Evolutionary conservation across 1,139 yeast genomes (phyloP).

Genomic region (Sugiyamaella pinicola): DNA sequence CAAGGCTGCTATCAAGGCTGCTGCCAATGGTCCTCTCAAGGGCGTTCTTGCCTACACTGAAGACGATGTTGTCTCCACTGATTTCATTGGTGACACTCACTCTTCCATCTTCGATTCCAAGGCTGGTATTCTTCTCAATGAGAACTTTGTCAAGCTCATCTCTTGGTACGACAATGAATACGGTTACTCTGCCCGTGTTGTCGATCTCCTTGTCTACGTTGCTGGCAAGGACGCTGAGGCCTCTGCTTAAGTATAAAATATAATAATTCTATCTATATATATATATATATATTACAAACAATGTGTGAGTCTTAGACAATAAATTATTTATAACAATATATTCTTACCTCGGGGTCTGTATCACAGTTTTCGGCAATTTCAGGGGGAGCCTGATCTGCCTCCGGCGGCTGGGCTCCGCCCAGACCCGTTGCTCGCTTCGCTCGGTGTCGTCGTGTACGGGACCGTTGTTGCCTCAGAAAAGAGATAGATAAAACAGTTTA

Average conservation of each 20-base stretch:
- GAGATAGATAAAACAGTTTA: too few species aligned
- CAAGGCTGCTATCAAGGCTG: conserved; percentile 66
- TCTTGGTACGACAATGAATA: conserved; percentile 91
- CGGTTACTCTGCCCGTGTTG: conserved; percentile 93
- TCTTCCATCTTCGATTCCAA: conserved; percentile 82
- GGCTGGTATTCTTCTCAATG: conserved; percentile 83
- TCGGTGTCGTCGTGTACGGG: too few species aligned
- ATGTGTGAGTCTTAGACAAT: background rate
- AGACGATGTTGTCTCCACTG: conserved; percentile 84
- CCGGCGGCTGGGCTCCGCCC: too few species aligned
- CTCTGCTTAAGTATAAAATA: conserved; percentile 1
- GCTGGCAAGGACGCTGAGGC: conserved; percentile 49
- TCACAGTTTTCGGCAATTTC: too few species aligned
- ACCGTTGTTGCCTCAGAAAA: too few species aligned
- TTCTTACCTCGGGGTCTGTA: too few species aligned
- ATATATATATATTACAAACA: too few species aligned
- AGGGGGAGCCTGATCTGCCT: background rate
- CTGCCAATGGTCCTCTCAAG: conserved; percentile 66
- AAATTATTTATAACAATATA: background rate
- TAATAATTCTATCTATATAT: background rate
- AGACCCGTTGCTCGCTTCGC: background rate
- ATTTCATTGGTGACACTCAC: conserved; percentile 75
- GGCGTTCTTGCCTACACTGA: conserved; percentile 83
- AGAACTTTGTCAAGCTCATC: conserved; percentile 81
- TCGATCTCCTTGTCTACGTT: conserved; percentile 76